Evolutionary conservation across 148 eudicot species (phyloP).

Genomic region (Rhododendron mucronatum): DNA sequence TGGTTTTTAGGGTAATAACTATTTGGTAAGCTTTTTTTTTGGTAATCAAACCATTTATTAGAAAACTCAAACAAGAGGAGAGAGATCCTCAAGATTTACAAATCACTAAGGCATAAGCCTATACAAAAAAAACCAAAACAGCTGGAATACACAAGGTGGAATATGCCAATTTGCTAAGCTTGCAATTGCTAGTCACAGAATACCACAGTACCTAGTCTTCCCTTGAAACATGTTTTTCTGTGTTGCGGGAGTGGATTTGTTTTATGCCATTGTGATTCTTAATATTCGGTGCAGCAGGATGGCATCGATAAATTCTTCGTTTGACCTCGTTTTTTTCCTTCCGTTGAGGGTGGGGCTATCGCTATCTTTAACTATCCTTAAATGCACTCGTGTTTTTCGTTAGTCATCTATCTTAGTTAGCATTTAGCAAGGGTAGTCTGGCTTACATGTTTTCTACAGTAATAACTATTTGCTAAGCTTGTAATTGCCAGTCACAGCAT

Average conservation of each 20-base stretch:
- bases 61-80: background rate
- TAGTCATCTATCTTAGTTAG: background rate
- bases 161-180: background rate
- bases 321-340: background rate
- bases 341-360: background rate
- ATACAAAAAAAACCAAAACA: too few species aligned
- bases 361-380: background rate
- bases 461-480: background rate
- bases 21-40: background rate
- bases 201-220: background rate
- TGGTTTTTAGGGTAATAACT: background rate
- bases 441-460: background rate
- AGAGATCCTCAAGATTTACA: background rate
- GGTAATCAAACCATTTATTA: background rate
- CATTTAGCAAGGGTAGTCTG: background rate
- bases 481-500: background rate
- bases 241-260: background rate
- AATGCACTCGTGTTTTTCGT: background rate
- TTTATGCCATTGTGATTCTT: background rate
- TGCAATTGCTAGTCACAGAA: background rate
- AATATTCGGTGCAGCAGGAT: background rate
- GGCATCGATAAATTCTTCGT: background rate
- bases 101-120: background rate
- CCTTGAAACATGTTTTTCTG: background rate
- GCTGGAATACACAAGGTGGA: background rate